Conservation (phyloP, 2,329 filamentous ascomycete species). For the Aspergillus costaricaensis region DNA sequence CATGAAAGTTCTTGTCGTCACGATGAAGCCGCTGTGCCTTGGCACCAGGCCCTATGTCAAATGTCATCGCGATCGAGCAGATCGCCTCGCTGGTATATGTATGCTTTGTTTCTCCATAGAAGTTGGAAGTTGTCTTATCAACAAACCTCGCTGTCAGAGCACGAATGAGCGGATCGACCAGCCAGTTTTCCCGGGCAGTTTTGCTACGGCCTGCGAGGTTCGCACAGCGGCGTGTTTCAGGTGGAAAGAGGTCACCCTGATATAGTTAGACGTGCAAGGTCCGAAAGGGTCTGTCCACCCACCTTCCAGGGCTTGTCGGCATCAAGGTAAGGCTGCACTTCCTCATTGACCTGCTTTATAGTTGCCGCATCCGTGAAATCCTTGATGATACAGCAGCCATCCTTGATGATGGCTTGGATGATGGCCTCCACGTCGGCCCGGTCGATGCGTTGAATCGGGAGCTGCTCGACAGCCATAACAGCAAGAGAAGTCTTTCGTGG, state of each 20-base stretch:
- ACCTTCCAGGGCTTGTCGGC: constrained; percentile 20
- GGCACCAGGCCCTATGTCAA: constrained; percentile 18
- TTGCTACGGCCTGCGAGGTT: constrained; percentile 17
- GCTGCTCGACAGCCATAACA: constrained; percentile 10
- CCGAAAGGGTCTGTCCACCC: neutral
- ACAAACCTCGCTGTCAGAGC: constrained; percentile 25
- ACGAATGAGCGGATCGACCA: constrained; percentile 16
- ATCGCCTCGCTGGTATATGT: constrained; percentile 30
- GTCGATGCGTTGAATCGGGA: constrained; percentile 11
- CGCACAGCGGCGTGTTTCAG: constrained; percentile 17
- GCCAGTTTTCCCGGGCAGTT: constrained; percentile 13
- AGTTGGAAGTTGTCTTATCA: constrained; percentile 31
- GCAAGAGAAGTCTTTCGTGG: no score
- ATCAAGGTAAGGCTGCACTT: constrained; percentile 14
- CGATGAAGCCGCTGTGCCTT: constrained; percentile 17
- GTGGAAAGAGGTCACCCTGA: constrained; percentile 18
- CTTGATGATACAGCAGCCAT: constrained; percentile 15
- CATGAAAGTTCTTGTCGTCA: constrained; percentile 19
- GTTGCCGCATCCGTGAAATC: constrained; percentile 12
- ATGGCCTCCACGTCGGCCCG: constrained; percentile 2
- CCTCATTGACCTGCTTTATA: constrained; percentile 3
- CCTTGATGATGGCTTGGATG: constrained; percentile 8
- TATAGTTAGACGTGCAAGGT: neutral
- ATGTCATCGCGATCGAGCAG: constrained; percentile 26
- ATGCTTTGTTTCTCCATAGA: constrained; percentile 29